Evolutionary conservation across 169 alveolate species (phyloP).

Genomic region (Babesia microti): DNA sequence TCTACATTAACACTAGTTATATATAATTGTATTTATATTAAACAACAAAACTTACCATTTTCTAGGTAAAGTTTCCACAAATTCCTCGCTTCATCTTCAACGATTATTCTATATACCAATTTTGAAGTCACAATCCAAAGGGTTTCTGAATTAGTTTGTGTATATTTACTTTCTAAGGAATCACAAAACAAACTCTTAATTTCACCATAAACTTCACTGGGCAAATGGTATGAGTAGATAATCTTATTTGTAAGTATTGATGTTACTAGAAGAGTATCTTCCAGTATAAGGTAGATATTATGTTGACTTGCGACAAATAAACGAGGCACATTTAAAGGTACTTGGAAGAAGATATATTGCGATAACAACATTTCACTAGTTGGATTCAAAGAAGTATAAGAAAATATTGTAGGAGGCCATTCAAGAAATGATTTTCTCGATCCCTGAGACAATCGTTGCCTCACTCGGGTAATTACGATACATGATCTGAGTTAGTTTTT

Average conservation of each 20-base stretch:
- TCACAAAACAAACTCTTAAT: constrained; percentile 20
- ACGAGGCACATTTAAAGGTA: background rate
- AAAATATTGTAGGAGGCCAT: constrained; percentile 27
- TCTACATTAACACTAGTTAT: constrained; percentile 1
- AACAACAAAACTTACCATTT: constrained; percentile 23
- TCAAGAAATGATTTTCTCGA: constrained; percentile 14
- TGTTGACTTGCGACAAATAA: background rate
- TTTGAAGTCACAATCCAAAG: constrained; percentile 20
- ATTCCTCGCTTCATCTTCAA: constrained; percentile 32
- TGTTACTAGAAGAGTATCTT: background rate
- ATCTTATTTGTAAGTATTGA: constrained; percentile 3
- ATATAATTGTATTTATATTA: background rate
- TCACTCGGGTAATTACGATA: constrained; percentile 23
- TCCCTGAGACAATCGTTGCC: constrained; percentile 8
- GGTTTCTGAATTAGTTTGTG: too few relatives aligned
- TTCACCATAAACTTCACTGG: constrained; percentile 33
- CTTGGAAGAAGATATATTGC: too few relatives aligned
- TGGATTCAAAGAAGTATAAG: constrained; percentile 4
- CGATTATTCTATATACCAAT: constrained; percentile 17
- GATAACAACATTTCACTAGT: background rate
- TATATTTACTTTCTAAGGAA: too few relatives aligned
- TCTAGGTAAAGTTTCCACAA: constrained; percentile 40
- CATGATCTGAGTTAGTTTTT: constrained; percentile 15
- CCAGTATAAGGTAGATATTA: background rate
- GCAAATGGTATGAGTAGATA: constrained; percentile 25